phyloP scores from a whole-genome alignment of 495 filamentous ascomycete species.

The Podospora anserina region DNA sequence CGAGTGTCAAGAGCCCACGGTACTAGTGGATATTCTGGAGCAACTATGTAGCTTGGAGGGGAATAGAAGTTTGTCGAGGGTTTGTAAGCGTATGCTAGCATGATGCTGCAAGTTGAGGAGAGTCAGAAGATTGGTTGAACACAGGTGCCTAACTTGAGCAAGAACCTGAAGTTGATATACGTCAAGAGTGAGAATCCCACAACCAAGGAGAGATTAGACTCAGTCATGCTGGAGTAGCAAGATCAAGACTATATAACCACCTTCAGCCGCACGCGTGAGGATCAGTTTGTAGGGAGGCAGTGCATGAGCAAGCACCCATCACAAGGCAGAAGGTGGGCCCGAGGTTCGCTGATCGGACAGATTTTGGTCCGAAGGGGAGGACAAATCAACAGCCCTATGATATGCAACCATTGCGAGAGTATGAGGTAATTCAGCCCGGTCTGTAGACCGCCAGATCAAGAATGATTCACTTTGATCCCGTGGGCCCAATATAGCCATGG shows the following conservation, averaged over 20 bases:
- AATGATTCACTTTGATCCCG: not conserved
- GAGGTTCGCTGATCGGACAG: not conserved
- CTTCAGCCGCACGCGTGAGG: not conserved
- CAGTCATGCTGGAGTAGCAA: not conserved
- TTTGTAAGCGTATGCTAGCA: not conserved
- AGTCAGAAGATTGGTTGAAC: not conserved
- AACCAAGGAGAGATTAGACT: too few species aligned
- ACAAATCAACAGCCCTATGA: too few species aligned
- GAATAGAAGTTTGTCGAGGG: not conserved
- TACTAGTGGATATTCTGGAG: not conserved
- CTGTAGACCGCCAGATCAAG: not conserved
- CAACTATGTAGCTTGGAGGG: not conserved
- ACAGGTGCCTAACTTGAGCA: not conserved
- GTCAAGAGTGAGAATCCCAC: too few species aligned
- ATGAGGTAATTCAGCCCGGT: not conserved
- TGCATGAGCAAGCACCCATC: not conserved
- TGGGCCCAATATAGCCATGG: not conserved
- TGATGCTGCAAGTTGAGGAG: not conserved
- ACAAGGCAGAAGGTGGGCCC: not conserved
- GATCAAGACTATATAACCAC: not conserved
- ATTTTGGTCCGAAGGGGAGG: not conserved
- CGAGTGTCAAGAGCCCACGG: not conserved
- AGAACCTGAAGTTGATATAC: too few species aligned
- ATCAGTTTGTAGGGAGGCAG: not conserved
- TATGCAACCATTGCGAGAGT: too few species aligned